A percentile compares a stretch with the other conserved stretches of the same genome.
Evolutionary conservation across 1,284 basidiomycete genomes (phyloP).

Genomic region (Volvariella volvacea): DNA sequence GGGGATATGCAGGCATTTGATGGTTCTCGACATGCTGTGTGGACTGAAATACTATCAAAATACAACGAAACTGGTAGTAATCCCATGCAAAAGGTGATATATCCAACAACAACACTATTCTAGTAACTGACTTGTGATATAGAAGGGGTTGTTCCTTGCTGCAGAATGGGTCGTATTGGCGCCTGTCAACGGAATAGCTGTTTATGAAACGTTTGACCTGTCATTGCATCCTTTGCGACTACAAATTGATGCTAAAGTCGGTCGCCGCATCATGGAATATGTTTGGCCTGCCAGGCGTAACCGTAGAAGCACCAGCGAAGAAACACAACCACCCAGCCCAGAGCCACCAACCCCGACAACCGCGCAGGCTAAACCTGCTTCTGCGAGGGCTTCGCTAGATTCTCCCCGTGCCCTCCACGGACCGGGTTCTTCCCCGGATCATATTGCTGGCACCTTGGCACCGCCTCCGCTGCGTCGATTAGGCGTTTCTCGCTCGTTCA

Average conservation of each 20-base stretch:
- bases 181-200: conserved; percentile 90
- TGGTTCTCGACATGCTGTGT: conserved; percentile 77
- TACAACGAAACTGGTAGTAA: conserved; percentile 61
- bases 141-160: conserved; percentile 63
- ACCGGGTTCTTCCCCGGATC: conserved; percentile 19
- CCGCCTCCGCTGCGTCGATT: conserved; percentile 40
- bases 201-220: conserved; percentile 82
- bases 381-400: conserved; percentile 35
- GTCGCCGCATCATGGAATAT: conserved; percentile 84
- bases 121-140: conserved; percentile 8
- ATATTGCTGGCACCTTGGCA: conserved; percentile 14
- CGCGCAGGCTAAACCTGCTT: background rate
- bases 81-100: conserved; percentile 57
- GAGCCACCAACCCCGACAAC: conserved; percentile 11
- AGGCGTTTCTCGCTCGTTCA: conserved; percentile 61
- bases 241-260: conserved; percentile 81
- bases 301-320: conserved; percentile 26
- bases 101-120: conserved; percentile 3
- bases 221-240: conserved; percentile 84
- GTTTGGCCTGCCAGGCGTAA: conserved; percentile 68
- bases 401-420: conserved; percentile 29
- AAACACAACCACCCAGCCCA: conserved; percentile 6
- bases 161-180: conserved; percentile 79
- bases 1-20: conserved; percentile 85
- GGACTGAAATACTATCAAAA: conserved; percentile 86